Base-by-base conservation (phyloP, 2,329 filamentous ascomycete species). In the Pestalotiopsis sp. region DNA sequence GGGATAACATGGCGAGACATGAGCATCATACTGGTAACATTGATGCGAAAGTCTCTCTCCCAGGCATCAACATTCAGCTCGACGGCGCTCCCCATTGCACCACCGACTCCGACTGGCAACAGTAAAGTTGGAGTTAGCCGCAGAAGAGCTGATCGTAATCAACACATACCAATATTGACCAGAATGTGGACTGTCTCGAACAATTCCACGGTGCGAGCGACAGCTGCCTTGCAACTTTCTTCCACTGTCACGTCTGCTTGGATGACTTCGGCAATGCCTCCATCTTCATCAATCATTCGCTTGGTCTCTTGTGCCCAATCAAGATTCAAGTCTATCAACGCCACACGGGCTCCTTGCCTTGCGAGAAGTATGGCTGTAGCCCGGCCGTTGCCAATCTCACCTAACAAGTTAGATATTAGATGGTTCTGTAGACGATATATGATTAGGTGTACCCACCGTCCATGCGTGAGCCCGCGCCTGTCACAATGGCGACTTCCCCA, bases 21-120 rank as follows among this genome's bases (percentile, higher is more conserved):
- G 9, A 78, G 66, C 0, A 81, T 74, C 78, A 81, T 80, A 60
- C 77, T 79, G 0, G 75, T 78, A 14, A 80, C 76, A 62, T 80
- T 80, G 70, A 79, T 76, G 11, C 73, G 69, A 12, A 81, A 72
- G 59, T 77, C 78, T 6, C 73, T 66, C 20, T 77, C 75, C 76
- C 77, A 80, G 1, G 72, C 75, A 1, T 69, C 70, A 5, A 80
- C 62, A 60, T 80, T 72, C 7, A 80, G 45, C 0, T 67, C 68
- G 2, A 74, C 76, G 1, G 77, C 77, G 64, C 76, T 72, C 12
- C 79, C 78, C 66, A 73, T 72, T 1, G 76, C 76, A n/a, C 79
- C 79, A 4, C 72, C 75, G 3, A 80, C 75, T 12, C 79, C 78
- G 9, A 81, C 79, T 75, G 64, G 4, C n/a, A 20, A 12, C 49